Conservation (phyloP, 106 monocot genomes). For the Platanthera zijinensis region DNA sequence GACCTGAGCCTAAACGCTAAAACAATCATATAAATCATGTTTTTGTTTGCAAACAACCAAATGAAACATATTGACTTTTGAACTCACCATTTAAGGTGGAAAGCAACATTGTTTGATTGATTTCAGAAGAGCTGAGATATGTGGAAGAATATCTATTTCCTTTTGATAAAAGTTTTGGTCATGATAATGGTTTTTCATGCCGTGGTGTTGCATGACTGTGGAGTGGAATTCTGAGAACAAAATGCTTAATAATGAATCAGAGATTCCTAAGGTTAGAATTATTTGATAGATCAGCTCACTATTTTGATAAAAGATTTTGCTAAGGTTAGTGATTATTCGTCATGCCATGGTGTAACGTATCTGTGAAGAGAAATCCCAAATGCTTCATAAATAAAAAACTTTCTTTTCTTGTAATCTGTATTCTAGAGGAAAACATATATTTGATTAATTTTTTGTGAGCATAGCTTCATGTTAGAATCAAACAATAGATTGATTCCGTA, state of each 20-base stretch:
- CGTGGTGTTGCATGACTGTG: slow-evolving; percentile 25
- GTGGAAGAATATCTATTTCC: background rate
- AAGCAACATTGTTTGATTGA: background rate
- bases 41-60: background rate
- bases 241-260: slow-evolving; percentile 37
- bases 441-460: too few relatives aligned
- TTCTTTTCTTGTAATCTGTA: background rate
- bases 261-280: too few relatives aligned
- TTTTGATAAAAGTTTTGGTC: background rate
- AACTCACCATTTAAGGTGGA: background rate
- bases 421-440: too few relatives aligned
- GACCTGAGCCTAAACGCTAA: too few relatives aligned
- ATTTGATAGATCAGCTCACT: too few relatives aligned
- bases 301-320: too few relatives aligned
- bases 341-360: too few relatives aligned
- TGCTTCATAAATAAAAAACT: slow-evolving; percentile 1
- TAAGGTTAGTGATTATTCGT: too few relatives aligned
- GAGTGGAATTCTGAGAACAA: slow-evolving; percentile 50
- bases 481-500: too few relatives aligned
- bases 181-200: background rate
- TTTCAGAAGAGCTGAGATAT: background rate
- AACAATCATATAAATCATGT: background rate
- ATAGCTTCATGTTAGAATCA: too few relatives aligned
- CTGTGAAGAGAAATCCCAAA: too few relatives aligned
- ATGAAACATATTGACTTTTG: background rate